A percentile compares a stretch with the other conserved stretches of the same genome.
phyloP scores from a whole-genome alignment of 257 asterid genomes.

The Ophiorrhiza pumila region DNA sequence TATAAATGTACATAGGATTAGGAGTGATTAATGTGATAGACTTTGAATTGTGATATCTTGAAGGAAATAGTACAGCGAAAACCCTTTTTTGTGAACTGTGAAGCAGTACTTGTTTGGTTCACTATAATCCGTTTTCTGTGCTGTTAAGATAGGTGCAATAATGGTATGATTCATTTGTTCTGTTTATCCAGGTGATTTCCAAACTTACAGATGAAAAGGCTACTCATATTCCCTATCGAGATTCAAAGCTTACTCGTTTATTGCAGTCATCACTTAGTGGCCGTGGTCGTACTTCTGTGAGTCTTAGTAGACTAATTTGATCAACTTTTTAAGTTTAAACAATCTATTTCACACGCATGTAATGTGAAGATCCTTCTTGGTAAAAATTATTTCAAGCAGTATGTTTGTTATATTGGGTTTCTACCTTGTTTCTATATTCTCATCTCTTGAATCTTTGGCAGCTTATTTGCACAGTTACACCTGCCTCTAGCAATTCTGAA shows the following conservation, averaged over 20 bases:
- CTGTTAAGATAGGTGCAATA: constrained; percentile 2
- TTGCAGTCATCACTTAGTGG: constrained; percentile 88
- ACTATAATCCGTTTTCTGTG: neutral
- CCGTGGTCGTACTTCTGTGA: constrained; percentile 75
- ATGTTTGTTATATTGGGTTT: neutral
- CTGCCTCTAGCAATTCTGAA: constrained; percentile 75
- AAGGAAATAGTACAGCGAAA: neutral
- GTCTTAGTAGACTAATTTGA: constrained; percentile 21
- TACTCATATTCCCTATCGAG: constrained; percentile 79
- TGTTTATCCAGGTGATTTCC: constrained; percentile 60
- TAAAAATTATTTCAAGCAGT: neutral
- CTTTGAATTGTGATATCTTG: neutral
- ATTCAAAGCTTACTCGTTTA: constrained; percentile 79
- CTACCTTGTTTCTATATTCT: constrained; percentile 10
- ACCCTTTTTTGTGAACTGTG: neutral
- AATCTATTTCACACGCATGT: constrained; percentile 7
- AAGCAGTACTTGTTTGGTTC: neutral
- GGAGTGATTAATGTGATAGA: neutral
- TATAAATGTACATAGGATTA: neutral
- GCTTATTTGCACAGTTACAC: constrained; percentile 86
- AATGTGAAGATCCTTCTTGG: neutral
- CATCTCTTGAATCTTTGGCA: constrained; percentile 32
- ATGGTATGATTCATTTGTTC: neutral
- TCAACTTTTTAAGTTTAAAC: neutral
- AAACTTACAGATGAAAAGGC: constrained; percentile 80